A percentile compares a stretch with the other conserved stretches of the same genome.
Evolutionary conservation across 202 grass and related monocot genomes (phyloP).

Genomic region (Musa balbisiana): DNA sequence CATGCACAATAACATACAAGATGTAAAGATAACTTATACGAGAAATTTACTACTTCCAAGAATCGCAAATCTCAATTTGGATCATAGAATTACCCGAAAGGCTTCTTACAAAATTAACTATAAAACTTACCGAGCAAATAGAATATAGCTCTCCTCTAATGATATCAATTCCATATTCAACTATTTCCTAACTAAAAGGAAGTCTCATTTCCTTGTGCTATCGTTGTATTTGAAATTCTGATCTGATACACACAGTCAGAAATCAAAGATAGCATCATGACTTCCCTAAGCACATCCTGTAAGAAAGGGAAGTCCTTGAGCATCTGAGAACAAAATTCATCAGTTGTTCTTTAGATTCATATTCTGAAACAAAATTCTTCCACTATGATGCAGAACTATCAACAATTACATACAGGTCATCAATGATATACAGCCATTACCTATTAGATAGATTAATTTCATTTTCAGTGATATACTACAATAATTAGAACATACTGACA

Average conservation of each 20-base stretch:
- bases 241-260: neutral
- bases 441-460: no score
- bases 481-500: no score
- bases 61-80: neutral
- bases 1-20: neutral
- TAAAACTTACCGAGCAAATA: neutral
- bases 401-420: neutral
- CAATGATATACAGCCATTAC: no score
- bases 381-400: neutral
- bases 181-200: neutral
- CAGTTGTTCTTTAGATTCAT: neutral
- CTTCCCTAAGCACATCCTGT: neutral
- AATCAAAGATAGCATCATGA: neutral
- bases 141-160: neutral
- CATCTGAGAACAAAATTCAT: neutral
- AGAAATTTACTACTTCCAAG: neutral
- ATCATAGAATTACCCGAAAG: neutral
- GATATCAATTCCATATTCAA: neutral
- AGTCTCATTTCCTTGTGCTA: neutral
- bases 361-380: neutral
- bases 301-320: neutral
- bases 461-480: no score
- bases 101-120: neutral
- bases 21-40: neutral
- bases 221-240: neutral